Evolutionary conservation across 2,329 filamentous ascomycete genomes (phyloP).

Genomic region (Fonsecaea monophora): DNA sequence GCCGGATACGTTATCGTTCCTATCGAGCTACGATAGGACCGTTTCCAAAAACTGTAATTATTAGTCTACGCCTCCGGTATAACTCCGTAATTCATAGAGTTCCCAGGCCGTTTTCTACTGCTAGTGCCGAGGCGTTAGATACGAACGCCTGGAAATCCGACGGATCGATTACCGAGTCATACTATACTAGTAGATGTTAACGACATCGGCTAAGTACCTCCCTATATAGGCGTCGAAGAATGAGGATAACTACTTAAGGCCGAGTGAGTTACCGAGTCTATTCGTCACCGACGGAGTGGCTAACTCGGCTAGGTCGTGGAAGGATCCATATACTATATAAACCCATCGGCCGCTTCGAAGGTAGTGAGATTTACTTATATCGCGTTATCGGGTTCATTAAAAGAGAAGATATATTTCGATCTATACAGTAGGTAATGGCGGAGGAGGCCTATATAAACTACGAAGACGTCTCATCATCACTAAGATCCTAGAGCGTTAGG

Average conservation of each 20-base stretch:
- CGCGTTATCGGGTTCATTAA: conserved; percentile 53
- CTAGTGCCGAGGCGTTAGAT: conserved; percentile 45
- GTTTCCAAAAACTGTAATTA: conserved; percentile 46
- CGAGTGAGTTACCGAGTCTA: conserved; percentile 41
- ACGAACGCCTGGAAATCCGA: conserved; percentile 49
- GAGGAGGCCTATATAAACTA: conserved; percentile 46
- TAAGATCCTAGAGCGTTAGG: conserved; percentile 41
- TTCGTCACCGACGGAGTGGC: conserved; percentile 51
- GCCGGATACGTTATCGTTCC: conserved; percentile 45
- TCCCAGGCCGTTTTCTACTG: conserved; percentile 42
- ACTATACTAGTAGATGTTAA: conserved; percentile 56
- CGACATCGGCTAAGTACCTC: conserved; percentile 46
- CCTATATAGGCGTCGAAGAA: conserved; percentile 48
- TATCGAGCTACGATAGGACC: conserved; percentile 50
- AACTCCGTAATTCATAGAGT: conserved; percentile 55
- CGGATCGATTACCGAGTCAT: conserved; percentile 42
- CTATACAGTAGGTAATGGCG: conserved; percentile 45
- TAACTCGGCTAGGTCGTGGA: conserved; percentile 45
- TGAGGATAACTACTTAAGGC: conserved; percentile 48
- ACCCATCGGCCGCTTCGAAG: conserved; percentile 46
- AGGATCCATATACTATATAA: conserved; percentile 49
- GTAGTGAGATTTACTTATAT: conserved; percentile 48
- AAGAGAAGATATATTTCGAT: conserved; percentile 49
- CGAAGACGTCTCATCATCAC: conserved; percentile 44
- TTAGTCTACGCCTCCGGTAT: conserved; percentile 31